Percentiles rank a stretch among this genome's conserved stretches.
These are phyloP conservation scores for Epichloe brachyelytri DNA, from an alignment of 2,329 filamentous ascomycete species.

Conservation along the genomic window DNA sequence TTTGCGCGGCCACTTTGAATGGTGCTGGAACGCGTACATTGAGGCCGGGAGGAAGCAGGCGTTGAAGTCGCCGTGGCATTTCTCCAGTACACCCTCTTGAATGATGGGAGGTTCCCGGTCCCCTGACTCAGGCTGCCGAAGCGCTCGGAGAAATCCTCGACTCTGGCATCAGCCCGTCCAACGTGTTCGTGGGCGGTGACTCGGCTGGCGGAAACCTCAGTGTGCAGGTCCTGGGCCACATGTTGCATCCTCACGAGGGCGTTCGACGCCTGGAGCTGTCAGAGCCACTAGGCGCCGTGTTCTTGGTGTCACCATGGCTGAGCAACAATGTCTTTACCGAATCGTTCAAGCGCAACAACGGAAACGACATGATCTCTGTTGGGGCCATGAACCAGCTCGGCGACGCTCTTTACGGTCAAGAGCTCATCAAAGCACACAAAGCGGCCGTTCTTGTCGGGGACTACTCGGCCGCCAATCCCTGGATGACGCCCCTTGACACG, in stretches of 20 bases:
- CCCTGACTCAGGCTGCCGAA: conserved; percentile 19
- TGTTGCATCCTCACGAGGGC: conserved; percentile 18
- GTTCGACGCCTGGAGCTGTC: conserved; percentile 11
- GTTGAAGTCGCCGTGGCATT: conserved; percentile 19
- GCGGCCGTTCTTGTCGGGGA: background rate
- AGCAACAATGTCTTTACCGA: conserved; percentile 9
- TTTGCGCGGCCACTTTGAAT: conserved; percentile 13
- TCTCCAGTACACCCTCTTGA: conserved; percentile 22
- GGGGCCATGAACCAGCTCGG: conserved; percentile 5
- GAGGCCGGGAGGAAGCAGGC: conserved; percentile 9
- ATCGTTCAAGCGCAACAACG: conserved; percentile 15
- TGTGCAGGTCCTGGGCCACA: conserved; percentile 19
- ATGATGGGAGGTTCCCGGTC: conserved; percentile 16
- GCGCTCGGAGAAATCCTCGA: conserved; percentile 19
- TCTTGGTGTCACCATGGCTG: conserved; percentile 22
- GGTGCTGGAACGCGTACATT: conserved; percentile 16
- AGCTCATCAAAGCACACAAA: conserved; percentile 5
- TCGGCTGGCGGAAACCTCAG: conserved; percentile 25
- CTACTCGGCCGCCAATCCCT: conserved; percentile 8
- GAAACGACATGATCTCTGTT: conserved; percentile 21
- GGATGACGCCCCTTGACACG: conserved; percentile 18
- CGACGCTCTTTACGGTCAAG: conserved; percentile 5
- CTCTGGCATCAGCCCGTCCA: conserved; percentile 15
- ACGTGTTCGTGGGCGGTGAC: conserved; percentile 24
- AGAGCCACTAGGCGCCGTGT: conserved; percentile 17